Evolutionary conservation across 2,329 filamentous ascomycete species (phyloP).

Genomic region (Alternaria infectoria): DNA sequence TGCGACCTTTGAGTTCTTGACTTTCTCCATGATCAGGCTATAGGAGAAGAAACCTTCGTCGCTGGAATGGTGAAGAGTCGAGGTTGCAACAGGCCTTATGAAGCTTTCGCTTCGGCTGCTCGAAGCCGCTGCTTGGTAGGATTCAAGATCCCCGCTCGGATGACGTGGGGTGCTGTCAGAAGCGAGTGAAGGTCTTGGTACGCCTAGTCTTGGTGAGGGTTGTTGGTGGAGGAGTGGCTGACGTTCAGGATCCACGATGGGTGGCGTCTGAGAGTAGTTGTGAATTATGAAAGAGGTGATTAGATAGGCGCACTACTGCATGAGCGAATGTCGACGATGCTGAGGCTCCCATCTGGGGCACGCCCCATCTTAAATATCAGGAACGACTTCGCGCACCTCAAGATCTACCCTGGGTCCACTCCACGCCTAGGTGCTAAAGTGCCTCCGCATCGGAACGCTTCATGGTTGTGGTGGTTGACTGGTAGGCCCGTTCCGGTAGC

Average conservation of each 20-base stretch:
- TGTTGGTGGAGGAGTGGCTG: constrained; percentile 31
- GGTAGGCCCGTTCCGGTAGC: constrained; percentile 23
- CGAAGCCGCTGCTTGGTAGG: constrained; percentile 25
- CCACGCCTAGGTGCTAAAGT: constrained; percentile 3
- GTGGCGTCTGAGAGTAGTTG: background rate
- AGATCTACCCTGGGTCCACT: constrained; percentile 3
- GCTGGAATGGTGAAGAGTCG: constrained; percentile 21
- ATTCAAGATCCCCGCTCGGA: constrained; percentile 30
- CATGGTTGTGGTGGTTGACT: constrained; percentile 8
- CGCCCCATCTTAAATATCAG: constrained; percentile 20
- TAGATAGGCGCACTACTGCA: background rate
- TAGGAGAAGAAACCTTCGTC: constrained; percentile 16
- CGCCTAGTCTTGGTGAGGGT: constrained; percentile 17
- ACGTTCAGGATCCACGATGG: constrained; percentile 29
- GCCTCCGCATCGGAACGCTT: constrained; percentile 9
- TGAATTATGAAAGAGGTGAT: background rate
- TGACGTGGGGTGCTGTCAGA: constrained; percentile 36
- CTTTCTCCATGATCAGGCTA: constrained; percentile 49
- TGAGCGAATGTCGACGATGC: background rate
- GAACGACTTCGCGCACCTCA: background rate
- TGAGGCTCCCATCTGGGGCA: constrained; percentile 2
- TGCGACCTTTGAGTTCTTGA: constrained; percentile 47
- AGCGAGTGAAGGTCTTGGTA: constrained; percentile 21
- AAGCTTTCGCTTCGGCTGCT: constrained; percentile 27
- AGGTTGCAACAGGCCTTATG: constrained; percentile 28